A percentile compares a stretch with the other conserved stretches of the same genome.
phyloP scores from a whole-genome alignment of 257 asterid genomes.

The Fraxinus quadrangulata region DNA sequence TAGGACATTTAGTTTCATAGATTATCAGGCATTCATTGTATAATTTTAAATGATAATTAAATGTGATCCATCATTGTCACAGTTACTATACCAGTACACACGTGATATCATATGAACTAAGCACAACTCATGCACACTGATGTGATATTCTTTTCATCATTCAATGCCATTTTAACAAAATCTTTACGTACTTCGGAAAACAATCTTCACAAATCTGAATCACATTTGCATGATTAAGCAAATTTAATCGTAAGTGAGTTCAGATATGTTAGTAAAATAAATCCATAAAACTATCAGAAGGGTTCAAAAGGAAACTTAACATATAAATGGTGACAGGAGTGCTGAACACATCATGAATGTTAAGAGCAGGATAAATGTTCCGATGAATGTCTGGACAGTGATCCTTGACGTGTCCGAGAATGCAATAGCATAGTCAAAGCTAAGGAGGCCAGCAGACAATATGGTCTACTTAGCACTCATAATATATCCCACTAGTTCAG shows the following conservation, averaged over 20 bases:
- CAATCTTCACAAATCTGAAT: not conserved
- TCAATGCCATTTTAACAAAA: not conserved
- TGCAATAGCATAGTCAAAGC: constrained; percentile 3
- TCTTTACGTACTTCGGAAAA: not conserved
- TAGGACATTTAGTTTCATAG: not conserved
- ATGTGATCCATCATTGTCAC: not conserved
- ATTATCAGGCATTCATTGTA: not conserved
- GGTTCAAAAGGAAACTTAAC: not conserved
- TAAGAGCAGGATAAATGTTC: constrained; percentile 17
- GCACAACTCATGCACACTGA: not conserved
- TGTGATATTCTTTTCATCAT: not conserved
- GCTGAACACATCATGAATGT: constrained; percentile 3
- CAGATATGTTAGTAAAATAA: not conserved
- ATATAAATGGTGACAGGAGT: constrained; percentile 1
- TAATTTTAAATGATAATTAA: not conserved
- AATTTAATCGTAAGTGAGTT: not conserved
- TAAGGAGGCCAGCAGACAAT: not conserved
- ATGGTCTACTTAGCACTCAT: not conserved
- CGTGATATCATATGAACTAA: not conserved
- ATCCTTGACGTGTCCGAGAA: not conserved
- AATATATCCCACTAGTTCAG: not conserved
- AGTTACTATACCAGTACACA: not conserved
- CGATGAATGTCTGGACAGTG: constrained; percentile 11
- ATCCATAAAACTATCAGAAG: not conserved
- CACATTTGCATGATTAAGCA: not conserved